Conservation (phyloP, 352 stramenopile genomes). For the Phytophthora lateralis region DNA sequence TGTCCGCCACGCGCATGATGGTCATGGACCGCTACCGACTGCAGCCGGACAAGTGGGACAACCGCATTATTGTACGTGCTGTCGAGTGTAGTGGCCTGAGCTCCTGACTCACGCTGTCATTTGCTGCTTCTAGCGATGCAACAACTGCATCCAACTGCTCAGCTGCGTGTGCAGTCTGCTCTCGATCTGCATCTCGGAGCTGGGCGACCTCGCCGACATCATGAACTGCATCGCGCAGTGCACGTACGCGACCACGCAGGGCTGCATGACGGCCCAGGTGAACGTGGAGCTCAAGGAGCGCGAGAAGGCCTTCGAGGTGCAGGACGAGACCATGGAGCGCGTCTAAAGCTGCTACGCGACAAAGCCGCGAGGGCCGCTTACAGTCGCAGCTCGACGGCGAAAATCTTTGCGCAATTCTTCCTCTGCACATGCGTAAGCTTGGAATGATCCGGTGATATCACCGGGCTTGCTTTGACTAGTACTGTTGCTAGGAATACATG, state of each 20-base stretch:
- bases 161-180: conserved; percentile 81
- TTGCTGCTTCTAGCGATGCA: conserved; percentile 73
- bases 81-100: neutral
- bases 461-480: too few species aligned
- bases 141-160: conserved; percentile 91
- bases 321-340: conserved; percentile 72
- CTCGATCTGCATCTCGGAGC: conserved; percentile 71
- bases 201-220: conserved; percentile 74
- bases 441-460: too few species aligned
- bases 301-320: conserved; percentile 52
- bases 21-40: conserved; percentile 92
- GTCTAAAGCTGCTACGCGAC: conserved; percentile 36
- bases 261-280: conserved; percentile 94
- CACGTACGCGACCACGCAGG: conserved; percentile 91
- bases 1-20: conserved; percentile 89
- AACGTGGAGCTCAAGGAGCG: conserved; percentile 92
- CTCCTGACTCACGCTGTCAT: conserved; percentile 4
- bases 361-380: neutral
- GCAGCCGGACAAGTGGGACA: conserved; percentile 93
- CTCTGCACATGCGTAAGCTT: too few species aligned
- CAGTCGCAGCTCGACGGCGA: neutral
- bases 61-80: conserved; percentile 87
- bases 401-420: conserved; percentile 15
- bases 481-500: too few species aligned
- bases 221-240: conserved; percentile 91